Base-by-base conservation (phyloP, 129 eudicot species). In the Apium graveolens region DNA sequence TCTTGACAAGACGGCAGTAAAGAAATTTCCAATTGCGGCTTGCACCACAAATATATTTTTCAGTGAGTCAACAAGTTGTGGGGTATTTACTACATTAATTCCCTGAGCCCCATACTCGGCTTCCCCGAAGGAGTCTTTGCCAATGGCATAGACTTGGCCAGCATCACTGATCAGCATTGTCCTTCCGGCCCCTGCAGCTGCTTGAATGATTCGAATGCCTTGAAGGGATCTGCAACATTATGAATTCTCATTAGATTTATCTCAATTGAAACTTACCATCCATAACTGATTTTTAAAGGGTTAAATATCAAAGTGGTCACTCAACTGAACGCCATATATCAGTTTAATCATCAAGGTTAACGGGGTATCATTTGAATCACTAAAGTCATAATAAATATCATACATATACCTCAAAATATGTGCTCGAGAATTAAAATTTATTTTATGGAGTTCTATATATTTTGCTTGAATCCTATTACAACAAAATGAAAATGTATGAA, bases 1-100 rank as follows among this genome's bases (percentile, higher is more conserved):
- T 76, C 99, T 84, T 70, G 99, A 95, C 70, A 95, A 86, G 24
- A 95, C 97, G 4, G 96, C 92, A 0, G 97, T 95, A 80, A 95
- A 95, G 94, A 95, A 92, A 60, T 95, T 90, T 27, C 97, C 99
- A 48, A 95, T 91, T 39, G 99, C 97, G 76, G 92, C 99, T 86
- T 95, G 97, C 76, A 95, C 99, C 46, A 90, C 97, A 80, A 92
- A 95, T 82, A 92, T 86, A 81, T 90, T 88, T 82, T 95, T 92
- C 78, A 95, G 81, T 69, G 99, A 92, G 78, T 95, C 97, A 1
- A 95, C 97, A 41, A 92, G 53, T 74, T 85, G 89, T n/a, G 99
- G 99, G 11, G 91, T 86, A 82, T 76, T 84, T 46, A 87, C 87
- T 82, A 81, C 78, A 82, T 86, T 90, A 78, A 84, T 88, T 78